Evolutionary conservation across 164 flowering plant genomes (phyloP), one percentile per base, ranked within the genome.

Genomic region (Warburgia ugandensis): DNA sequence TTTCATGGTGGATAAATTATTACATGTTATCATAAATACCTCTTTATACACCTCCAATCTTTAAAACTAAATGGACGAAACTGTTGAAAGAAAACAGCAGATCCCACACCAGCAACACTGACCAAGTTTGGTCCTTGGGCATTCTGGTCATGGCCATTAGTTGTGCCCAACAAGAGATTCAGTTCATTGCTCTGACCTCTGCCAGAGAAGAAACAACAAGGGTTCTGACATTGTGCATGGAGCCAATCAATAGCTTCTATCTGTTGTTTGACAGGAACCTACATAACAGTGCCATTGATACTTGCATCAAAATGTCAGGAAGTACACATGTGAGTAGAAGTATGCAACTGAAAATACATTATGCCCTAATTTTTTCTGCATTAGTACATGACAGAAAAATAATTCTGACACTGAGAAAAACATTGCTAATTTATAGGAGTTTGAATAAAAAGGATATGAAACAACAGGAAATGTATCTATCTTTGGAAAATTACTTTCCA

Each of bases 181-280:
- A 45, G 27, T n/a, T 11, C 19, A 37, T 16, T 23, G 12, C 14
- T 36, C 17, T 37, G 55, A 33, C 57, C 65, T 69, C 92, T 65
- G 25, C 89, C 77, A 23, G 99, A 88, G 76, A 86, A 92, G 75
- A 60, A 92, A 56, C 88, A 77, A 25, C 86, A 81, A 13, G 94
- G 95, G 37, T 80, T 63, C 8, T 66, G 66, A 21, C 44, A 22
- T 46, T 88, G 99, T 0, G 85, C 65, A 28, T 74, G 77, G 28
- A 88, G 86, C 99, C 99, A 92, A 42, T 77, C 73, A 19, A 84
- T 73, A 13, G 91, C 85, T 47, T 79, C 84, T n/a, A 84, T 64
- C 39, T 78, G 69, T 56, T 78, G 65, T 51, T 73, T 44, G 22
- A 92, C 80, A 29, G 94, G 96, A 16, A 92, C 95, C 99, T 92